Evolutionary conservation across 768 basidiomycete species (phyloP), one percentile per base, ranked within the genome.

Genomic region (Tephrocybe rancida): DNA sequence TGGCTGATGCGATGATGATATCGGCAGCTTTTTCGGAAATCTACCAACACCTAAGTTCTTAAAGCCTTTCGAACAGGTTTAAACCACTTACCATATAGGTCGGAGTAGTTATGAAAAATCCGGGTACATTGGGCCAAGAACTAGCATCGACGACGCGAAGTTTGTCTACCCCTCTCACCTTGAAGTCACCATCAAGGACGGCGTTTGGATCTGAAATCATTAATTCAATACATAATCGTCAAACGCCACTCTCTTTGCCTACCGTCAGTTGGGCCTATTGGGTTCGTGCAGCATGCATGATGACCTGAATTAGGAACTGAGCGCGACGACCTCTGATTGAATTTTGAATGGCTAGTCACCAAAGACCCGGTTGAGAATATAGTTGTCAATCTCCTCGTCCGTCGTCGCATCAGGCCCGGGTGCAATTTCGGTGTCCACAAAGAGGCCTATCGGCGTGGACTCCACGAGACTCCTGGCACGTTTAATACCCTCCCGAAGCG

Each of bases 11-110:
- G 34, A 60, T 54, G n/a, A 69, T 61, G 25, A 63, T 57, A 38
- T 67, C 67, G 21, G 66, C 67, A 16, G 67, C 69, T 42, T 70
- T 70, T 47, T 70, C 67, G 19, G 69, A 65, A 1, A 68, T 65
- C 67, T 70, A 42, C 2, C 25, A 41, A 26, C 10, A 19, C 13
- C 30, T 16, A n/a, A 38, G 35, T 10, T 24, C n/a, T 32, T 19
- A 21, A 13, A 35, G 32, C 7, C 24, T 6, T 8, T 18, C 26
- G 14, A 34, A 34, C 6, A 38, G 7, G 35, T 37, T 37, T 37
- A 30, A 5, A n/a, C n/a, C 19, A 53, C 65, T 53, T 42, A 62
- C 70, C 70, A 69, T 69, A 41, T 69, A 71, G 7, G 62, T 66
- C 3, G 64, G 64, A 3, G 68, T 69, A 1, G 65, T 65, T 10